Percentiles rank a stretch among this genome's conserved stretches.
Conservation (phyloP, 805 yeast genomes). For the Candida patagonica region DNA sequence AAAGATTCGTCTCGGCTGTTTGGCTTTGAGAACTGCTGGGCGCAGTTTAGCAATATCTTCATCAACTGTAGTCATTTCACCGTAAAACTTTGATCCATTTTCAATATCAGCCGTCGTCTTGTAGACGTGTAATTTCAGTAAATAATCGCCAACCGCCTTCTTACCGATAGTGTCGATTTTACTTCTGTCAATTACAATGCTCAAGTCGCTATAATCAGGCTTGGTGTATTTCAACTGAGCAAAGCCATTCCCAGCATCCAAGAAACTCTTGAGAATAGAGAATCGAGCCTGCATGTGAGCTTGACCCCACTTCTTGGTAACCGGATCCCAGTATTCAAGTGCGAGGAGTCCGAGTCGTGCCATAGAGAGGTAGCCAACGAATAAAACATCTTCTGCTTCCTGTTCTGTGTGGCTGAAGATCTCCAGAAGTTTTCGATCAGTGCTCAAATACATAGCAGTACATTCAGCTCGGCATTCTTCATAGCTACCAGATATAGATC, state of each 20-base stretch:
- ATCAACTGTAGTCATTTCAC: slow-evolving; percentile 51
- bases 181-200: slow-evolving; percentile 46
- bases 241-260: slow-evolving; percentile 53
- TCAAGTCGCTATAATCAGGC: slow-evolving; percentile 47
- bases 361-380: slow-evolving; percentile 69
- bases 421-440: slow-evolving; percentile 55
- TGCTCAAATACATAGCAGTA: slow-evolving; percentile 72
- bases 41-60: slow-evolving; percentile 56
- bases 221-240: slow-evolving; percentile 43
- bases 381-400: slow-evolving; percentile 53
- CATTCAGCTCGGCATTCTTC: slow-evolving; percentile 93
- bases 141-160: slow-evolving; percentile 60
- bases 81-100: slow-evolving; percentile 54
- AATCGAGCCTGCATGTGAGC: slow-evolving; percentile 91
- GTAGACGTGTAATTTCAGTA: slow-evolving; percentile 64
- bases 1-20: slow-evolving; percentile 75
- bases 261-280: slow-evolving; percentile 68
- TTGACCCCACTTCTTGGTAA: slow-evolving; percentile 80
- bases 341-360: slow-evolving; percentile 80
- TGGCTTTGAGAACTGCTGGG: slow-evolving; percentile 57
- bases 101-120: slow-evolving; percentile 69
- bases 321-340: slow-evolving; percentile 82
- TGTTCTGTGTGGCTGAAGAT: slow-evolving; percentile 60
- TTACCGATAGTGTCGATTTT: slow-evolving; percentile 65
- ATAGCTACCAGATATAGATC: slow-evolving; percentile 73